Conservation (phyloP, 257 asterid species). For the Scutellaria galericulata region DNA sequence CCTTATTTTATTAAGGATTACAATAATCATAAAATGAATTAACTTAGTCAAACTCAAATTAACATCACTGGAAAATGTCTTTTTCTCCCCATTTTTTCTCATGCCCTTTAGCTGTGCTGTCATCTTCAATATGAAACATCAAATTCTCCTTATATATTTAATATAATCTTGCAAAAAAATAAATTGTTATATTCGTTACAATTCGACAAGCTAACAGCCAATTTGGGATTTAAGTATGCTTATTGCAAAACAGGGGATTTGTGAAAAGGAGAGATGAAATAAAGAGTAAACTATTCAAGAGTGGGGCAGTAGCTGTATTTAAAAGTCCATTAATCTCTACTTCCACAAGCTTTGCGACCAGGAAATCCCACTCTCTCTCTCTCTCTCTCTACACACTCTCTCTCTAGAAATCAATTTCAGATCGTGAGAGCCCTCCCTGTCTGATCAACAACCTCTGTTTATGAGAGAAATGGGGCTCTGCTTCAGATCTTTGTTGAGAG, state of each 20-base stretch:
- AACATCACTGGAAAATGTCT: slow-evolving; percentile 22
- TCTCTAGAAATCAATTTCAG: slow-evolving; percentile 35
- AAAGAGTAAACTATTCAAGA: slow-evolving; percentile 30
- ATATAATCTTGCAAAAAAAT: not conserved
- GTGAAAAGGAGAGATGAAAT: not conserved
- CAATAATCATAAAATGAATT: not conserved
- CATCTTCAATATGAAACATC: slow-evolving; percentile 5
- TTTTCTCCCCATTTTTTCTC: slow-evolving; percentile 12
- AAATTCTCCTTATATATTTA: not conserved
- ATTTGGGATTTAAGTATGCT: not conserved
- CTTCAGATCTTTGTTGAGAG: slow-evolving; percentile 45
- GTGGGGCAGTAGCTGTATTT: slow-evolving; percentile 32
- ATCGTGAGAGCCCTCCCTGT: slow-evolving; percentile 44
- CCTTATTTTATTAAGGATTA: slow-evolving; percentile 4
- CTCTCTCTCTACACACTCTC: slow-evolving; percentile 27
- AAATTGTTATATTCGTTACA: not conserved
- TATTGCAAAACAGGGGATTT: not conserved
- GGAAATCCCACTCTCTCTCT: slow-evolving; percentile 1
- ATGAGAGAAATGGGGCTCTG: slow-evolving; percentile 49
- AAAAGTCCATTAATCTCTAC: slow-evolving; percentile 35
- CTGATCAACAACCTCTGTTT: slow-evolving; percentile 35
- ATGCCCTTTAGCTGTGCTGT: slow-evolving; percentile 25
- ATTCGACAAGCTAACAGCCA: slow-evolving; percentile 4
- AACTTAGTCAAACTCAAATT: slow-evolving; percentile 28
- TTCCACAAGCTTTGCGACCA: slow-evolving; percentile 38